These are phyloP conservation scores for Cyberlindnera euphorbiae DNA, from an alignment of 805 yeast genomes.

Conservation along the genomic window DNA sequence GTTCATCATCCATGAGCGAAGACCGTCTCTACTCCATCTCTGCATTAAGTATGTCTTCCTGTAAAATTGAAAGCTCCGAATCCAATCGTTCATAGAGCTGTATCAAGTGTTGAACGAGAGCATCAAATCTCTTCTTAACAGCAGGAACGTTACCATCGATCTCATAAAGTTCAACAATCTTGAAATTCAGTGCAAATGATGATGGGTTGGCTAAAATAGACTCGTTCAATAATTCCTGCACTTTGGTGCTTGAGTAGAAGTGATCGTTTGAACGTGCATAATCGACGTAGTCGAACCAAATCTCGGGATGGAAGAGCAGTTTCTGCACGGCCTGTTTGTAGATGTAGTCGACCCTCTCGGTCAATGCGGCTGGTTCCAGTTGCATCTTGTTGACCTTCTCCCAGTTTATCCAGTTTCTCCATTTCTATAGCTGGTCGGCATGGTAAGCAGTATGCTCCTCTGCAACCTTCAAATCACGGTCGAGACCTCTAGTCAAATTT, in stretches of 20 bases:
- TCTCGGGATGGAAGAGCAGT: conserved; percentile 61
- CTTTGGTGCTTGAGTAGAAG: conserved; percentile 11
- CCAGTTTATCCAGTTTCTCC: conserved; percentile 77
- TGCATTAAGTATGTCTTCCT: conserved; percentile 3
- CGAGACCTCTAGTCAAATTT: conserved; percentile 47
- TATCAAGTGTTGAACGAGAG: conserved; percentile 36
- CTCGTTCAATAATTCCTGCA: conserved; percentile 43
- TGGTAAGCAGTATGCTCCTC: conserved; percentile 24
- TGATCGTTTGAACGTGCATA: conserved; percentile 26
- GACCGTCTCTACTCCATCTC: conserved; percentile 13
- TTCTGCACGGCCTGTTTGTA: conserved; percentile 63
- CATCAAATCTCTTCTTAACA: conserved; percentile 46
- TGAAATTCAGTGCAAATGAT: conserved; percentile 62
- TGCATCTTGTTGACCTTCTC: conserved; percentile 70
- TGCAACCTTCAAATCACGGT: conserved; percentile 32
- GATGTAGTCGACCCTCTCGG: conserved; percentile 62
- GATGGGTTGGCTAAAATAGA: conserved; percentile 63
- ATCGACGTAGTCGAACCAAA: conserved; percentile 65
- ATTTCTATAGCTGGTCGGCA: conserved; percentile 41
- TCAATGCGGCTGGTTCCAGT: conserved; percentile 43
- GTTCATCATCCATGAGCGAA: conserved; percentile 8
- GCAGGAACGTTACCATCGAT: conserved; percentile 44
- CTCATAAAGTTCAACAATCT: conserved; percentile 69
- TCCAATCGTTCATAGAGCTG: conserved; percentile 3
- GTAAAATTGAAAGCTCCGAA: conserved; percentile 12